Evolutionary conservation across 805 yeast species (phyloP), one percentile per base, ranked within the genome.

Genomic region (Debaryomyces prosopidis): DNA sequence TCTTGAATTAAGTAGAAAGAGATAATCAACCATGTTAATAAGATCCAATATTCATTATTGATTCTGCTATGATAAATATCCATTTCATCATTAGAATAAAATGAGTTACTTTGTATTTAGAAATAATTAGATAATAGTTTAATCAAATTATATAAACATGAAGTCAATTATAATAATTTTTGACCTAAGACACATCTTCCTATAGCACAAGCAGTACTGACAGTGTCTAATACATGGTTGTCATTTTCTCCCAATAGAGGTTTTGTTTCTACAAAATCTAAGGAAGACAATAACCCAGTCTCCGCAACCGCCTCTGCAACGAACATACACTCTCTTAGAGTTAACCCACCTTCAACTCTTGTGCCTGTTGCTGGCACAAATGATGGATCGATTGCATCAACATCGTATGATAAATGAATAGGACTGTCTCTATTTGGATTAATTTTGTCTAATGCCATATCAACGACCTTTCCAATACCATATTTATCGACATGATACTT

Each of bases 301-400:
- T 82, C 89, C 7, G 97, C 97, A 28, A 91, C 75, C 53, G 92
- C 94, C 71, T 92, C 99, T 49, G 91, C 94, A 43, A 92, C 69
- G 63, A 86, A 92, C 63, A 94, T 77, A 40, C 97, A 97, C 69
- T 92, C 99, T 71, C 99, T 81, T 66, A 92, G 77, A 7, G 97
- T 85, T 52, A 92, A 75, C 3, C 99, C 99, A 52, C 98, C 98
- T 65, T 96, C 84, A 12, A 92, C 99, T 36, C 97, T 92, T 1
- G 99, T 94, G 44, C 99, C 99, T 1, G 99, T 92, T 33, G 97
- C 96, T 15, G 97, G 97, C 11, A 94, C 97, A 61, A 75, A 90
- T 50, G 82, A 77, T 39, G 98, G 98, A 68, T 92, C 99, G 46
- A 94, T 85, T 36, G 97, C 97, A 68, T 92, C 99, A 36, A 92